Percentiles rank a stretch among this genome's conserved stretches.
Conservation (phyloP, 148 eudicot genomes). For the Diospyros kaki region DNA sequence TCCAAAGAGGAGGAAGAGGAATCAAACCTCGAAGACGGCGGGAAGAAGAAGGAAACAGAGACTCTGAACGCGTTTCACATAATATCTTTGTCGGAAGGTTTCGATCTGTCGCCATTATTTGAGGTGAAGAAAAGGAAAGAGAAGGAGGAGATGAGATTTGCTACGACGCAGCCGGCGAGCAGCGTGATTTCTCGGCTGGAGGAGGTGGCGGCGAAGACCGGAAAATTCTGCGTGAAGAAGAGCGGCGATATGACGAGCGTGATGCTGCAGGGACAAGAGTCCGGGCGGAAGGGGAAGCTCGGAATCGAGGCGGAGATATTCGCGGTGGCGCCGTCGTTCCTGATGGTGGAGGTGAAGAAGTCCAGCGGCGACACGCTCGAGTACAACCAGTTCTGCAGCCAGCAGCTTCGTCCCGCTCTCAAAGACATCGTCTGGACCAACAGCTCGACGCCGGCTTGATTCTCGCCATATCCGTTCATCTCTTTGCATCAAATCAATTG, state of each 20-base stretch:
- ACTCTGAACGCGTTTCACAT: constrained; percentile 44
- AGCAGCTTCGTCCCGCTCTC: constrained; percentile 51
- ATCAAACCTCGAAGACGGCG: neutral
- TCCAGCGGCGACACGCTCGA: constrained; percentile 51
- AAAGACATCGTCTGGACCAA: constrained; percentile 45
- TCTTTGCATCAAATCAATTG: no score
- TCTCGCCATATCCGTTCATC: no score
- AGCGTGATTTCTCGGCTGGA: constrained; percentile 37
- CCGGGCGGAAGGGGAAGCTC: constrained; percentile 47
- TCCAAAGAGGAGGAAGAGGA: constrained; percentile 5
- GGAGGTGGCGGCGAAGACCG: constrained; percentile 38
- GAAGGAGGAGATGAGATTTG: constrained; percentile 37
- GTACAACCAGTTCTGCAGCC: constrained; percentile 48
- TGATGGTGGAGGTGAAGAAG: constrained; percentile 49
- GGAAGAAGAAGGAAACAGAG: constrained; percentile 25
- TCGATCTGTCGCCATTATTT: constrained; percentile 42
- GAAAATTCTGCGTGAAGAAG: constrained; percentile 33
- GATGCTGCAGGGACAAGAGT: constrained; percentile 32
- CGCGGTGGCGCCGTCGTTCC: constrained; percentile 34
- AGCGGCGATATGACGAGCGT: constrained; percentile 26
- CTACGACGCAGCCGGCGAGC: constrained; percentile 31
- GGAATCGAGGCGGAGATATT: constrained; percentile 46
- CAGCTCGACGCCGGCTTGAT: constrained; percentile 4
- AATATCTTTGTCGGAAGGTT: constrained; percentile 42
- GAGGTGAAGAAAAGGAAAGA: constrained; percentile 32